phyloP scores from a whole-genome alignment of 306 rosid species.

The Cucumis hystrix region DNA sequence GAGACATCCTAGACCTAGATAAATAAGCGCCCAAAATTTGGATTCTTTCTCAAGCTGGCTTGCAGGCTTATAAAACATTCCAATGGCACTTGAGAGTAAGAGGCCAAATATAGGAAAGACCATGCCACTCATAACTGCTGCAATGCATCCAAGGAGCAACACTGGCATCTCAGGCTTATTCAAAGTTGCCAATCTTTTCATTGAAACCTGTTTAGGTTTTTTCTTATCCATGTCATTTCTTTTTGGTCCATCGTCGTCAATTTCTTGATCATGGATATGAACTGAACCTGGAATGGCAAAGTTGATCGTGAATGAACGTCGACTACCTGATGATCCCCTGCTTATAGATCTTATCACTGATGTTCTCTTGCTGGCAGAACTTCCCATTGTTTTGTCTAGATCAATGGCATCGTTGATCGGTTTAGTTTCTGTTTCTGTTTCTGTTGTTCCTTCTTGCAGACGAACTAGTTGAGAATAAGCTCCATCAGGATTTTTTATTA shows the following conservation, averaged over 20 bases:
- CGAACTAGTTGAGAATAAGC: conserved; percentile 74
- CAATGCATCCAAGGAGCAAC: conserved; percentile 48
- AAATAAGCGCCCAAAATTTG: conserved; percentile 47
- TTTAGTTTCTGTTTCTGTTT: conserved; percentile 10
- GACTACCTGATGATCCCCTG: conserved; percentile 27
- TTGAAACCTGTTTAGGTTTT: conserved; percentile 21
- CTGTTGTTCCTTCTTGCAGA: conserved; percentile 48
- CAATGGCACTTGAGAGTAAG: conserved; percentile 53
- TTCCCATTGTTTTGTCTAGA: conserved; percentile 11
- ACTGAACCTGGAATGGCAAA: conserved; percentile 18
- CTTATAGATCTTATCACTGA: conserved; percentile 32
- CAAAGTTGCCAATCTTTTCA: conserved; percentile 37
- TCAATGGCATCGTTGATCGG: conserved; percentile 11
- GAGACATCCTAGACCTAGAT: conserved; percentile 37
- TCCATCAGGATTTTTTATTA: conserved; percentile 44
- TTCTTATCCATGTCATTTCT: background rate
- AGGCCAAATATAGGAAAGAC: conserved; percentile 62
- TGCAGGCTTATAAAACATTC: conserved; percentile 47
- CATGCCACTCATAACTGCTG: conserved; percentile 48
- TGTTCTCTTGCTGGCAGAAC: conserved; percentile 14
- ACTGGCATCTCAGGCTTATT: conserved; percentile 62
- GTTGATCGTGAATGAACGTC: conserved; percentile 18
- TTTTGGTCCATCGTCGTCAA: background rate
- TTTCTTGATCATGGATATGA: conserved; percentile 8
- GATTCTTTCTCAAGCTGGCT: conserved; percentile 40